Conservation (phyloP, 2,329 filamentous ascomycete genomes). For the Fusarium nisikadoi region DNA sequence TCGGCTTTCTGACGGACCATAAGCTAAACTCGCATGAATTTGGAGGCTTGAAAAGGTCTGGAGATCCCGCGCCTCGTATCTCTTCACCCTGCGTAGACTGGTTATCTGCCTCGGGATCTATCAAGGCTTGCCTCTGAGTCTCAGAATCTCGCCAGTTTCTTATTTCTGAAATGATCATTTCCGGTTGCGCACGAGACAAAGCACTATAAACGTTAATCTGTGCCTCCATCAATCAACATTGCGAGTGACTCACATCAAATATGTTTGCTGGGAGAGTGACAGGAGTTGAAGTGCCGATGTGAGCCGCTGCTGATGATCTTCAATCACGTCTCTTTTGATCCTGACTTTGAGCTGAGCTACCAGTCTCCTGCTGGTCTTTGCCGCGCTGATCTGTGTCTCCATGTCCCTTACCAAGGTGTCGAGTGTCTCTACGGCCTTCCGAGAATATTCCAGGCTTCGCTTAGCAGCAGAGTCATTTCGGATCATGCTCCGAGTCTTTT, state of each 20-base stretch:
- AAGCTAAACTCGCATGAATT: rapidly evolving
- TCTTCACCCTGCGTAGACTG: background rate
- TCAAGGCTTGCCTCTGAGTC: rapidly evolving
- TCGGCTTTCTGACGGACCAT: rapidly evolving
- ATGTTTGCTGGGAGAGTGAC: constrained; percentile 15
- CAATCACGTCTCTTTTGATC: constrained; percentile 10
- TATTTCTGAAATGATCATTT: constrained; percentile 6
- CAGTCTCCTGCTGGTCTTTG: background rate
- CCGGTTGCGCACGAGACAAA: constrained; percentile 3
- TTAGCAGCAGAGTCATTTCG: background rate
- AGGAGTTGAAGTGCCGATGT: constrained; percentile 13
- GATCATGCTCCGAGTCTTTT: background rate
- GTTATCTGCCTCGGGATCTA: rapidly evolving
- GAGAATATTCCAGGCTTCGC: constrained; percentile 18
- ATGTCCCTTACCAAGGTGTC: constrained; percentile 2
- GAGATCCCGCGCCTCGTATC: rapidly evolving
- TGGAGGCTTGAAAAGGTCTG: rapidly evolving
- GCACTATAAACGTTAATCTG: background rate
- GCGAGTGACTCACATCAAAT: background rate
- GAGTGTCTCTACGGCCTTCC: background rate
- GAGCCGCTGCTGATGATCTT: constrained; percentile 10
- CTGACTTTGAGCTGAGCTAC: background rate
- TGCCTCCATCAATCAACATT: rapidly evolving
- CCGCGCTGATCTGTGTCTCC: background rate
- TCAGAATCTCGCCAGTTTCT: background rate